These are phyloP conservation scores for Niveomyces coronatus DNA, from an alignment of 2,329 filamentous ascomycete species.

Conservation along the genomic window DNA sequence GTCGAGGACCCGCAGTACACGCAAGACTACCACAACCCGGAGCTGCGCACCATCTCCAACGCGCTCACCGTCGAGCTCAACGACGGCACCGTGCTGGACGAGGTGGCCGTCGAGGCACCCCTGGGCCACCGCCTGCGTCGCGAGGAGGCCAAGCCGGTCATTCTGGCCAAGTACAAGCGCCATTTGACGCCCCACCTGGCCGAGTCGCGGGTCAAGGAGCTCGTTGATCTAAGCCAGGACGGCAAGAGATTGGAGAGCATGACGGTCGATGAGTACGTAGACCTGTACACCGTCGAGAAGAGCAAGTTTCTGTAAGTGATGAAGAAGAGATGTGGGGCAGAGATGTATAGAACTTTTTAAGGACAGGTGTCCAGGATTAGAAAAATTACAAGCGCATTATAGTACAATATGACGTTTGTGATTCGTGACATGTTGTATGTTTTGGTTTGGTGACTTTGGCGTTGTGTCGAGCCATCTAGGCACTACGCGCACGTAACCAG, in stretches of 20 bases:
- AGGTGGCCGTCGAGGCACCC: constrained; percentile 87
- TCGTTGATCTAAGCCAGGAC: constrained; percentile 72
- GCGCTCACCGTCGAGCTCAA: constrained; percentile 90
- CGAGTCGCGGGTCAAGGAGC: constrained; percentile 65
- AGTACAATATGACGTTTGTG: no score
- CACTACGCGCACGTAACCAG: no score
- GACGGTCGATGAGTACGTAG: constrained; percentile 87
- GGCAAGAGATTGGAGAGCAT: constrained; percentile 64
- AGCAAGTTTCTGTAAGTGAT: constrained; percentile 43
- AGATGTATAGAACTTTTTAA: constrained; percentile 4
- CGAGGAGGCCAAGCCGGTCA: constrained; percentile 96
- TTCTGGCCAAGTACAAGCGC: constrained; percentile 89
- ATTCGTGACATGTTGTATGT: not conserved
- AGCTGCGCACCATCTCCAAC: constrained; percentile 93
- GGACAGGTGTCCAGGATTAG: no score
- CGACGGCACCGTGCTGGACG: constrained; percentile 83
- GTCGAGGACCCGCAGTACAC: constrained; percentile 96
- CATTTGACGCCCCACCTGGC: constrained; percentile 79
- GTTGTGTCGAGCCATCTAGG: no score
- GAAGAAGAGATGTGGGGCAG: not conserved
- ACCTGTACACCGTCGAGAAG: constrained; percentile 60
- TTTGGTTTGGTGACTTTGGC: no score
- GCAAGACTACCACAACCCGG: constrained; percentile 86
- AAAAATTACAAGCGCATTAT: no score
- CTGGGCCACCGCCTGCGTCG: constrained; percentile 83